A percentile compares a stretch with the other conserved stretches of the same genome.
phyloP scores from a whole-genome alignment of 352 stramenopile genomes.

The Saprolegnia parasitica region DNA sequence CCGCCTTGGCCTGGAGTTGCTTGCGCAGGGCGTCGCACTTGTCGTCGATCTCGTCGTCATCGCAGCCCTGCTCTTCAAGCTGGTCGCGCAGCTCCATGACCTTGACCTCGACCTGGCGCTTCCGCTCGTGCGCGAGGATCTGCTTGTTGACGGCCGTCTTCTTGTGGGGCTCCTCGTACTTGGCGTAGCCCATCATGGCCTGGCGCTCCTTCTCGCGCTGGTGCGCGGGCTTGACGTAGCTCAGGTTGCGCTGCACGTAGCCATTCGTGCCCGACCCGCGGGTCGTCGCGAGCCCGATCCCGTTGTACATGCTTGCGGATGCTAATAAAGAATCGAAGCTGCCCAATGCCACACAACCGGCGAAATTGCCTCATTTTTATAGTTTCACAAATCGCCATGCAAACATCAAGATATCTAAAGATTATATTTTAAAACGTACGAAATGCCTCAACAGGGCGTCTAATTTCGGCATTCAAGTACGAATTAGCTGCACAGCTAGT shows the following conservation, averaged over 20 bases:
- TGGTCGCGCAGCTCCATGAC: constrained; percentile 71
- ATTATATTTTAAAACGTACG: neutral
- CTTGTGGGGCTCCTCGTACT: constrained; percentile 42
- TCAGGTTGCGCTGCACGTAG: constrained; percentile 83
- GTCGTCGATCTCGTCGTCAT: constrained; percentile 62
- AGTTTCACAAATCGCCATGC: neutral
- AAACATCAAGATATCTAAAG: neutral
- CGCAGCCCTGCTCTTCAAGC: constrained; percentile 67
- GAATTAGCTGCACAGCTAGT: no score
- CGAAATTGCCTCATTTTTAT: neutral
- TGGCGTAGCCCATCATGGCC: constrained; percentile 27
- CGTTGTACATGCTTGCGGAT: constrained; percentile 85
- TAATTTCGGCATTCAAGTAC: no score
- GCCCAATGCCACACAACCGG: neutral
- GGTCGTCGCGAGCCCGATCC: constrained; percentile 77
- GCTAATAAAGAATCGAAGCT: neutral
- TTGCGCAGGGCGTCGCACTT: constrained; percentile 55
- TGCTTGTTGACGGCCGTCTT: constrained; percentile 54
- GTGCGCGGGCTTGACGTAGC: constrained; percentile 64
- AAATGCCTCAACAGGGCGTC: no score
- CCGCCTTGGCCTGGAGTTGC: constrained; percentile 42
- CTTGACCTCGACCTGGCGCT: constrained; percentile 74
- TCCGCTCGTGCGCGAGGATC: constrained; percentile 73
- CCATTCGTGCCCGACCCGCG: constrained; percentile 85
- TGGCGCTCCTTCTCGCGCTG: constrained; percentile 41